phyloP scores from a whole-genome alignment of 2,329 filamentous ascomycete genomes.

The Periconia sp. region DNA sequence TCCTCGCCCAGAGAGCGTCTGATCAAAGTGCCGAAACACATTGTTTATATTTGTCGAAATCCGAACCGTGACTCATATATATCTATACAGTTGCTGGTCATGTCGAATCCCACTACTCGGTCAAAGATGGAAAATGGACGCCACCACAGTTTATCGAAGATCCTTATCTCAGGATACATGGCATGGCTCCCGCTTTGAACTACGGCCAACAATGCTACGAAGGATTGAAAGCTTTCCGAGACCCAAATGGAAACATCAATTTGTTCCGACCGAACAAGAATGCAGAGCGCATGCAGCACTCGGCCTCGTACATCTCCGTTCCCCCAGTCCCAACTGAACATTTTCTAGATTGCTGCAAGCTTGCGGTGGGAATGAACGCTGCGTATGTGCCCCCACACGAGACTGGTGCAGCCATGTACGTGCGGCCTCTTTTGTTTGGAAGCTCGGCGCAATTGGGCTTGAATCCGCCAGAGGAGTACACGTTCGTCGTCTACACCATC shows the following conservation, averaged over 20 bases:
- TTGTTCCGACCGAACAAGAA: constrained; percentile 90
- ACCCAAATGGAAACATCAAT: constrained; percentile 70
- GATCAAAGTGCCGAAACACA: too few species aligned
- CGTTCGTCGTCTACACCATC: constrained; percentile 84
- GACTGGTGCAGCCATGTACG: constrained; percentile 89
- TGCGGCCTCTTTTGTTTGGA: constrained; percentile 86
- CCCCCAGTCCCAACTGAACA: constrained; percentile 75
- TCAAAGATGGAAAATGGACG: constrained; percentile 74
- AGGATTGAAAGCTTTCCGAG: constrained; percentile 94
- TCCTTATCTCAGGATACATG: constrained; percentile 85
- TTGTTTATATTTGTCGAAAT: too few species aligned
- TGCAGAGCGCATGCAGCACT: constrained; percentile 80
- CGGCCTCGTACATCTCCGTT: constrained; percentile 79
- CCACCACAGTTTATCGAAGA: constrained; percentile 76
- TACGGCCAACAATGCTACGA: constrained; percentile 97
- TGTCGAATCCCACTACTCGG: constrained; percentile 82
- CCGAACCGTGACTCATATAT: not conserved
- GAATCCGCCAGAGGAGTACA: constrained; percentile 87
- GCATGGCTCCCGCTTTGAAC: constrained; percentile 93
- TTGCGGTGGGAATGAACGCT: constrained; percentile 86
- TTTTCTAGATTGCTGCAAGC: constrained; percentile 74
- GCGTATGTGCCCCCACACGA: constrained; percentile 87
- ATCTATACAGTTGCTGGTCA: constrained; percentile 77
- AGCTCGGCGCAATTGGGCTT: constrained; percentile 84
- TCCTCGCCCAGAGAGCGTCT: too few species aligned